Evolutionary conservation across 306 rosid species (phyloP).

Genomic region (Vigna trinervia): DNA sequence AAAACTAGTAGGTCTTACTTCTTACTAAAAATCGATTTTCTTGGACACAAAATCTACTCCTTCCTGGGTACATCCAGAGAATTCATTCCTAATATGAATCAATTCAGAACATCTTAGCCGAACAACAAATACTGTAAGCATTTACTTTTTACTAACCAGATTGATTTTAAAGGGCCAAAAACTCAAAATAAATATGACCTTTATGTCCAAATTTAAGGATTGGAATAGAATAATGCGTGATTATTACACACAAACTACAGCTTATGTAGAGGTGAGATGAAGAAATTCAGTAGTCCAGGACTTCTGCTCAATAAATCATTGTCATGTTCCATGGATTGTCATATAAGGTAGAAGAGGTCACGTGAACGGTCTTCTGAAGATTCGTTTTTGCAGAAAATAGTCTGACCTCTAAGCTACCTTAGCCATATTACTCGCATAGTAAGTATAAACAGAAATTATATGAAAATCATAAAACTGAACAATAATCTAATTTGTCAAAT

Average conservation of each 20-base stretch:
- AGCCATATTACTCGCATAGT: not conserved
- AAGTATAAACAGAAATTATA: not conserved
- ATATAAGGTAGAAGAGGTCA: not conserved
- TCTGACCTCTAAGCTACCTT: not conserved
- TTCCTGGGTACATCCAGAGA: not conserved
- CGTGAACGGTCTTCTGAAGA: not conserved
- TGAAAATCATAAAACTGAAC: not conserved
- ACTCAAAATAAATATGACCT: constrained; percentile 15
- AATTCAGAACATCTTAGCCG: constrained; percentile 13
- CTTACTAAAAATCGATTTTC: constrained; percentile 24
- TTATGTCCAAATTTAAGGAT: constrained; percentile 1
- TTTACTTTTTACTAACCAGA: not conserved
- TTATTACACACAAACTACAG: not conserved
- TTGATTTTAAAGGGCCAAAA: constrained; percentile 29
- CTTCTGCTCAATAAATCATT: constrained; percentile 24
- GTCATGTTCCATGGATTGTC: constrained; percentile 11
- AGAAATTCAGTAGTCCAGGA: constrained; percentile 13
- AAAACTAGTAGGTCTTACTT: constrained; percentile 13
- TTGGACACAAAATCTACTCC: not conserved
- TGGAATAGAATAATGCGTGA: constrained; percentile 8
- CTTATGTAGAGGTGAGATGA: constrained; percentile 11
- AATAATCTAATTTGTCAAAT: not conserved
- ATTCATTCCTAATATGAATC: not conserved
- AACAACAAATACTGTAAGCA: constrained; percentile 4
- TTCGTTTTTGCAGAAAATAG: constrained; percentile 10